phyloP scores from a whole-genome alignment of 1,284 basidiomycete genomes.

The Boletus mariae region DNA sequence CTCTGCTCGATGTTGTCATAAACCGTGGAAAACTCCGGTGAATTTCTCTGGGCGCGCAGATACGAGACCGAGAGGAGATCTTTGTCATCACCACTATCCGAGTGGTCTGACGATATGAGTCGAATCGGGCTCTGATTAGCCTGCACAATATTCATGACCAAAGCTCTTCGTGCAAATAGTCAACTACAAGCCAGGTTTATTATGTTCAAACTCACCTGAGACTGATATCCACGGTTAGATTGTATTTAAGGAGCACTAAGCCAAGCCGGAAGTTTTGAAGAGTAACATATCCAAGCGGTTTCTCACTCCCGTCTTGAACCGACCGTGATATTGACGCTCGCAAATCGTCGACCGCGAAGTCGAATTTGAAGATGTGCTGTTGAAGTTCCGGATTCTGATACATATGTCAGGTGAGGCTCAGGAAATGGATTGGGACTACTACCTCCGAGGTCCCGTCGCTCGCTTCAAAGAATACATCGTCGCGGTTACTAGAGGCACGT shows the following conservation, averaged over 20 bases:
- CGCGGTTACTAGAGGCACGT: constrained; percentile 38
- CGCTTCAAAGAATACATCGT: constrained; percentile 75
- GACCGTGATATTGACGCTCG: constrained; percentile 81
- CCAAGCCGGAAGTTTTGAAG: constrained; percentile 79
- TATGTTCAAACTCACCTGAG: constrained; percentile 52
- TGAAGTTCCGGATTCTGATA: constrained; percentile 55
- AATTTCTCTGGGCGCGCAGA: constrained; percentile 75
- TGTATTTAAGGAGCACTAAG: constrained; percentile 76
- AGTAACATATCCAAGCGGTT: constrained; percentile 74
- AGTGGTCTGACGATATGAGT: constrained; percentile 73
- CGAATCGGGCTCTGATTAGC: constrained; percentile 55
- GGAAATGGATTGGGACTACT: constrained; percentile 21
- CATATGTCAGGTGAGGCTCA: constrained; percentile 14
- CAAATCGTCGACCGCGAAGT: constrained; percentile 88
- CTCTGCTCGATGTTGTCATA: constrained; percentile 90
- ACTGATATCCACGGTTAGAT: constrained; percentile 86
- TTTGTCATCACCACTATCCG: constrained; percentile 46
- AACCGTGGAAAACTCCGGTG: constrained; percentile 81
- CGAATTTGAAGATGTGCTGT: constrained; percentile 86
- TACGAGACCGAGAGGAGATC: constrained; percentile 89
- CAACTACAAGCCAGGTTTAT: neutral
- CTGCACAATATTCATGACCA: constrained; percentile 71
- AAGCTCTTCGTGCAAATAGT: constrained; percentile 43
- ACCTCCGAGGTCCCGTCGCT: constrained; percentile 64
- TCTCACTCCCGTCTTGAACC: constrained; percentile 58